Evolutionary conservation across 1,284 basidiomycete genomes (phyloP).

Genomic region (Pseudomicrostroma phylloplanum): DNA sequence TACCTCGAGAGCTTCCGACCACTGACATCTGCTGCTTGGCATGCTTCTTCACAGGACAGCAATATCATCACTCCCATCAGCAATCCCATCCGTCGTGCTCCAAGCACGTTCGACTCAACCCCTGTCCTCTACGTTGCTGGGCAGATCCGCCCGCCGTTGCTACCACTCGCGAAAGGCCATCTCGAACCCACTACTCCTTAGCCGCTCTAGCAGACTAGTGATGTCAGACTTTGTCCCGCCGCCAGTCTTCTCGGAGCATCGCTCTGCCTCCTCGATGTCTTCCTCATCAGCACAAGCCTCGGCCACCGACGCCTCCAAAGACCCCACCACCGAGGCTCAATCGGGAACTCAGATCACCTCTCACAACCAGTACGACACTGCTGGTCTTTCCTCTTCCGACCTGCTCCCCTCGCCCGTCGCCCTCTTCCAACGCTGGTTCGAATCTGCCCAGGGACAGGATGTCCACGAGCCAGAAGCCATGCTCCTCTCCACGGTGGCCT

Average conservation of each 20-base stretch:
- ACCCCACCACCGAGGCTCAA: neutral
- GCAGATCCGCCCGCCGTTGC: no score
- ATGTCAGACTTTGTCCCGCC: conserved; percentile 11
- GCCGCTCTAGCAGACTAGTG: no score
- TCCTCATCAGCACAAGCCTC: neutral
- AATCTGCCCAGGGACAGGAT: conserved; percentile 28
- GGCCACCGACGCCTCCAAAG: no score
- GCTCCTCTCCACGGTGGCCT: conserved; percentile 33
- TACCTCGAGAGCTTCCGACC: no score
- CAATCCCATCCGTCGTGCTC: no score
- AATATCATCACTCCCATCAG: no score
- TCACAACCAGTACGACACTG: conserved; percentile 45
- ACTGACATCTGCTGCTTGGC: no score
- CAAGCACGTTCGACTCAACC: no score
- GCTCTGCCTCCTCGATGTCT: neutral
- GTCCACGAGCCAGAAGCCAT: conserved; percentile 47
- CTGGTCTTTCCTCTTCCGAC: conserved; percentile 27
- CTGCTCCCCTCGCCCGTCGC: conserved; percentile 34
- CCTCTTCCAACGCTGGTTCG: conserved; percentile 45
- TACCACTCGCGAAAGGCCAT: no score
- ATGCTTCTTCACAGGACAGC: no score
- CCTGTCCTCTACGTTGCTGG: no score
- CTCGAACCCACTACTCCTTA: no score
- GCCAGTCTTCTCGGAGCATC: conserved; percentile 6
- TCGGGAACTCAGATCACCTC: conserved; percentile 25